Base-by-base conservation (phyloP, 192 early-diverging fungal genomes). In the Backusella parvicylindrica region DNA sequence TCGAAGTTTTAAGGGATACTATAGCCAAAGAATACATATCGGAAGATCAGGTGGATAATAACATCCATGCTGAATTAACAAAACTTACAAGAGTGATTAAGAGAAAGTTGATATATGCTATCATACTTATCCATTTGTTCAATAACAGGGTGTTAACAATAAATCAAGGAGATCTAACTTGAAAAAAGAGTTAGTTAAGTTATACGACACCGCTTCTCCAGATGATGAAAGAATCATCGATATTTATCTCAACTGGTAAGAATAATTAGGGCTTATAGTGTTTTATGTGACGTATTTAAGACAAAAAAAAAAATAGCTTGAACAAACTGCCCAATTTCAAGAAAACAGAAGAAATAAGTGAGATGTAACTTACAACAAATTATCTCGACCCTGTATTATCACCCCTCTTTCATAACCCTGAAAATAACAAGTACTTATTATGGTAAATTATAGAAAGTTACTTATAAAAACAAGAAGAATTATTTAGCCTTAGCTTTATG, bases 221-320 rank as follows among this genome's bases (percentile, higher is more conserved):
- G 30, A 65, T 7, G 16, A 33, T 15, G 31, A 64, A 33, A 33
- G 3, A 28, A 64, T 28, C 1, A 18, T 66, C 18, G 64, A 66
- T 2, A 66, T 66, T n/a, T 66, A 66, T 35, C 36, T 36, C 28
- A 66, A 66, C 64, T 66, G 31, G 64, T 66, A 66, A 66, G 64
- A 66, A 66, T 66, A 6, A 0, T 65, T 65, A 7, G 36, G 64
- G 64, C 33, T 37, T 35, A 66, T 66, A 66, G 36, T 66, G 64
- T 66, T 66, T n/a, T 66, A 66, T 66, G 35, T 66, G 64, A 66
- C 18, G 36, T 66, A 33, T 33, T 35, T 37, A 36, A 18, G 64
- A 66, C 13, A 16, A 66, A 66, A 66, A 66, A 56, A 64, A 64
- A 31, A 66, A n/a, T 16, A 49, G 43, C 6, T 49, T 49, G 16